A percentile compares a stretch with the other conserved stretches of the same genome.
These are phyloP conservation scores for Malus fusca DNA, from an alignment of 306 rosid species.

Conservation along the genomic window DNA sequence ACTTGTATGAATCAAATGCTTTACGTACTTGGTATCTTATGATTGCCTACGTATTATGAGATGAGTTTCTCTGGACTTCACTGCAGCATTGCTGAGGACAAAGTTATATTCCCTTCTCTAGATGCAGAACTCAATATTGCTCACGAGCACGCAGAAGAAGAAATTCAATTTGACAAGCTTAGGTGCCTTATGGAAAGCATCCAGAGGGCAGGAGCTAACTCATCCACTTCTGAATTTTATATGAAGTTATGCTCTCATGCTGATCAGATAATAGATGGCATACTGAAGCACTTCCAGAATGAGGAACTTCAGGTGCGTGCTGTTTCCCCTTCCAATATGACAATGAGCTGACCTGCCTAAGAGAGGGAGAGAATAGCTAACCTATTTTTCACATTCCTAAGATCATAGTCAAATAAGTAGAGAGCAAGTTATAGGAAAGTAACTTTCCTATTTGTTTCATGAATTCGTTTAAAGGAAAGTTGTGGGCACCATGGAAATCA, in stretches of 20 bases:
- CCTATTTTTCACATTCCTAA: background rate
- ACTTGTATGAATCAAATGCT: background rate
- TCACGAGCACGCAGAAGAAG: slow-evolving; percentile 82
- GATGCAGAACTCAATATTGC: slow-evolving; percentile 68
- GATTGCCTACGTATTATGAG: background rate
- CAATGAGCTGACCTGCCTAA: background rate
- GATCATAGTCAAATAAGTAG: background rate
- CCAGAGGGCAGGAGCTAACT: slow-evolving; percentile 71
- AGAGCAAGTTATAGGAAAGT: too few relatives aligned
- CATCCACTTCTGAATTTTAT: slow-evolving; percentile 61
- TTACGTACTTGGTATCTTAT: background rate
- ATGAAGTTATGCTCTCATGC: slow-evolving; percentile 74
- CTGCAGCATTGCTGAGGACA: slow-evolving; percentile 90
- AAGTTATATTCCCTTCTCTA: slow-evolving; percentile 82
- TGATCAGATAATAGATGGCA: slow-evolving; percentile 78
- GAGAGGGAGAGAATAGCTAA: background rate
- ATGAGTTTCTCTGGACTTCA: slow-evolving; percentile 6
- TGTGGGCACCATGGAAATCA: too few relatives aligned
- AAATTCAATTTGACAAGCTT: slow-evolving; percentile 76
- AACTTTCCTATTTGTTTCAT: too few relatives aligned
- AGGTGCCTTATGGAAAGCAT: slow-evolving; percentile 70
- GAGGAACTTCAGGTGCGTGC: slow-evolving; percentile 86
- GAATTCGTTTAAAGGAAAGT: too few relatives aligned
- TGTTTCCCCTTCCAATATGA: slow-evolving; percentile 12
- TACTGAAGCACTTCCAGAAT: slow-evolving; percentile 66